These are phyloP conservation scores for Arabis alpina DNA, from an alignment of 345 rosid genomes.

Conservation along the genomic window DNA sequence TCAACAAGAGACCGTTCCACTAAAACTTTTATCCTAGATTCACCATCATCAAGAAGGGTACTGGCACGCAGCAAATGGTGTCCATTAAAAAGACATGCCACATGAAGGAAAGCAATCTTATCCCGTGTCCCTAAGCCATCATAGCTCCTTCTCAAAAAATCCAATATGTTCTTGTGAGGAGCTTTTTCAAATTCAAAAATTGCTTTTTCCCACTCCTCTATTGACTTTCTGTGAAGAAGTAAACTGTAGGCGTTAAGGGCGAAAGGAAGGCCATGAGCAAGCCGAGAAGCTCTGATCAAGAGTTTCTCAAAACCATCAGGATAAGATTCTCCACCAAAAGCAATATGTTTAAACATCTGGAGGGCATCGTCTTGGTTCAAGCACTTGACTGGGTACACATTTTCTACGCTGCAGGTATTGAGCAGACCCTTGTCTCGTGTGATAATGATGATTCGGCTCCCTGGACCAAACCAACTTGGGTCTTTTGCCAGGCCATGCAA, in stretches of 20 bases:
- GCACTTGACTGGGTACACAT: background rate
- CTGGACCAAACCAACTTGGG: background rate
- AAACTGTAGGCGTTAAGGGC: background rate
- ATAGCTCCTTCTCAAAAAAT: background rate
- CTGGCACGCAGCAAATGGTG: too few relatives aligned
- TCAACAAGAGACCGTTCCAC: too few relatives aligned
- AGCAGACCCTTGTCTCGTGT: constrained; percentile 15
- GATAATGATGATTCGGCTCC: background rate
- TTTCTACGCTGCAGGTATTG: background rate
- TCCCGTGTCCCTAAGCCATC: too few relatives aligned
- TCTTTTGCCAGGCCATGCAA: background rate
- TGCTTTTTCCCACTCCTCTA: background rate
- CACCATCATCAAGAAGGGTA: too few relatives aligned
- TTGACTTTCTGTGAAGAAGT: background rate
- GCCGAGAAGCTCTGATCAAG: constrained; percentile 9
- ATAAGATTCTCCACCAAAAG: background rate
- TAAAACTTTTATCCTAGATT: too few relatives aligned
- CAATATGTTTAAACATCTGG: constrained; percentile 1
- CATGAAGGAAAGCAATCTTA: too few relatives aligned
- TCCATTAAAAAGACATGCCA: too few relatives aligned
- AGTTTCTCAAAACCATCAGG: background rate
- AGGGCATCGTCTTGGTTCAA: background rate
- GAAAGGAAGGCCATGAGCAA: constrained; percentile 6
- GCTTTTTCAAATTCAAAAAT: background rate
- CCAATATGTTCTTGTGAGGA: background rate